Evolutionary conservation across 768 basidiomycete species (phyloP).

Genomic region (Boletellus emodensis): DNA sequence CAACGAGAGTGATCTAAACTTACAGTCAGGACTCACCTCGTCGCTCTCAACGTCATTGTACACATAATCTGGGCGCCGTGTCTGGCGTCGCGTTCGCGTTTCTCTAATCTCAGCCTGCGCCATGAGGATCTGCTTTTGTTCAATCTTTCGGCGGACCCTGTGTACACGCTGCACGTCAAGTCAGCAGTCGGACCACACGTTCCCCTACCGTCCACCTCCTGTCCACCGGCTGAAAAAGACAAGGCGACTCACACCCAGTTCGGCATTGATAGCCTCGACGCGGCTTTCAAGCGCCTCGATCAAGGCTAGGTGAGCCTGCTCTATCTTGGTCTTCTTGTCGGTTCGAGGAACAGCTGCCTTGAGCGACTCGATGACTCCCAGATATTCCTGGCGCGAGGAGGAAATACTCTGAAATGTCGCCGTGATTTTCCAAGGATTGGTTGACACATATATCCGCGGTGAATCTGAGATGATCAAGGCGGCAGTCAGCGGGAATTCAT

Average conservation of each 20-base stretch:
- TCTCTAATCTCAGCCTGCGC: slow-evolving; percentile 77
- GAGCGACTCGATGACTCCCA: slow-evolving; percentile 57
- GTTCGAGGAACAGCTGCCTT: slow-evolving; percentile 46
- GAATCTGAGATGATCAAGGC: slow-evolving; percentile 57
- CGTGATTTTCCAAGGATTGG: slow-evolving; percentile 87
- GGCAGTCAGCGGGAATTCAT: slow-evolving; percentile 32
- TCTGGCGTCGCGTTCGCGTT: slow-evolving; percentile 72
- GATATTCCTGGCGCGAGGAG: slow-evolving; percentile 71
- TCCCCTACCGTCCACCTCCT: slow-evolving; percentile 11
- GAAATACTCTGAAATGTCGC: slow-evolving; percentile 71
- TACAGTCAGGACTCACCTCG: slow-evolving; percentile 32
- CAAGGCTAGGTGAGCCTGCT: slow-evolving; percentile 58
- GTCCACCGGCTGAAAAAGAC: slow-evolving; percentile 7
- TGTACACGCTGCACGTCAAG: slow-evolving; percentile 56
- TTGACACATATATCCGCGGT: slow-evolving; percentile 77
- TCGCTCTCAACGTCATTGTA: slow-evolving; percentile 69
- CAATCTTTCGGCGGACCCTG: slow-evolving; percentile 63
- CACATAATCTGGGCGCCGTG: slow-evolving; percentile 76
- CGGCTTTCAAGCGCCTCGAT: slow-evolving; percentile 61
- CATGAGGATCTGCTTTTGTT: slow-evolving; percentile 58
- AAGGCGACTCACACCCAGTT: slow-evolving; percentile 58
- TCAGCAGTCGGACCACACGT: slow-evolving; percentile 20
- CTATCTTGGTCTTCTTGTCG: slow-evolving; percentile 54
- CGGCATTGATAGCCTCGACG: slow-evolving; percentile 61
- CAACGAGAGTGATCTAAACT: slow-evolving; percentile 19